phyloP scores from a whole-genome alignment of 1,139 yeast genomes.

The Yarrowia galli region DNA sequence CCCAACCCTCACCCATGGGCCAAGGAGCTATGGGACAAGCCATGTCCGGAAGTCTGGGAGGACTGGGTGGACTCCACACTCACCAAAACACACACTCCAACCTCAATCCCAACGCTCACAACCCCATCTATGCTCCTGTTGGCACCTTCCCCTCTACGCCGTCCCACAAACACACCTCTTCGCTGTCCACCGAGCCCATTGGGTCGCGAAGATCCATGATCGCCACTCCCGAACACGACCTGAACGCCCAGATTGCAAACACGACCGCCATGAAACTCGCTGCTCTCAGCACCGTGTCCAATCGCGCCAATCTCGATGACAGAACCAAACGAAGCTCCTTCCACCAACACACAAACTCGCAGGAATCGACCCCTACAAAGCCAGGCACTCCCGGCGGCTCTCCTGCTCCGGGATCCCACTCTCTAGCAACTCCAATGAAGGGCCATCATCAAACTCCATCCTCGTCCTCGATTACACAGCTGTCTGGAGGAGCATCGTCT shows the following conservation, averaged over 20 bases:
- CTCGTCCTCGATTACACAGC: conserved; percentile 19
- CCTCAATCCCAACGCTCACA: conserved; percentile 29
- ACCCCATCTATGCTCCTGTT: conserved; percentile 26
- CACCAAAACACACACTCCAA: conserved; percentile 9
- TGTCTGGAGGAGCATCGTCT: conserved; percentile 38
- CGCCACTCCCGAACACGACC: conserved; percentile 42
- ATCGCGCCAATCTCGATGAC: conserved; percentile 45
- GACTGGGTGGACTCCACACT: conserved; percentile 6
- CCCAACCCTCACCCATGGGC: conserved; percentile 39
- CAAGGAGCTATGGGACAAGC: conserved; percentile 33
- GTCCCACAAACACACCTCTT: conserved; percentile 19
- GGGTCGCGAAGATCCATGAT: conserved; percentile 39
- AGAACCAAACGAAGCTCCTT: conserved; percentile 44
- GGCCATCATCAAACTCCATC: conserved; percentile 18
- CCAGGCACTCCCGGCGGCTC: conserved; percentile 37
- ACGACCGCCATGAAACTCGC: conserved; percentile 51
- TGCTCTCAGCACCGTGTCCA: conserved; percentile 49
- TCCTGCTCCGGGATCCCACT: conserved; percentile 40
- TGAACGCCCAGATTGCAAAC: conserved; percentile 45
- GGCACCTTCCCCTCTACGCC: conserved; percentile 13
- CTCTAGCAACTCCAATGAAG: conserved; percentile 32
- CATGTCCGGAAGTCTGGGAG: conserved; percentile 22
- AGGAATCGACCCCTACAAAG: conserved; percentile 19
- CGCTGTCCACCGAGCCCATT: conserved; percentile 35
- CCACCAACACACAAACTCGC: conserved; percentile 30